Evolutionary conservation across 768 basidiomycete species (phyloP).

Genomic region (Kwoniella europaea): DNA sequence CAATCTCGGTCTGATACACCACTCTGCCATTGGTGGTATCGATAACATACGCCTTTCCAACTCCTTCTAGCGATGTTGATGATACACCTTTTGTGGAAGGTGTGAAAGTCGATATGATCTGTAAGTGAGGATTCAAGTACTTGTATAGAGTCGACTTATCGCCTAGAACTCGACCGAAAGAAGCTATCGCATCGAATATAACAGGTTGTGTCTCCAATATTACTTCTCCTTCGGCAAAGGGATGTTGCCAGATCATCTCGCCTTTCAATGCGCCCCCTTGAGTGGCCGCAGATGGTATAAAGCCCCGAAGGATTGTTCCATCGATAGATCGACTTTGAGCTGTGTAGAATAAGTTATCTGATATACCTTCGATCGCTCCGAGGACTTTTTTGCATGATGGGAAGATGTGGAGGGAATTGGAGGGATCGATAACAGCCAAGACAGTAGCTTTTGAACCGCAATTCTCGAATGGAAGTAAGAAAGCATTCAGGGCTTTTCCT

Average conservation of each 20-base stretch:
- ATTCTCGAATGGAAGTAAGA: constrained; percentile 51
- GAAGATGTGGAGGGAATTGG: constrained; percentile 51
- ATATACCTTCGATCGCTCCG: constrained; percentile 31
- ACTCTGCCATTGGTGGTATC: constrained; percentile 78
- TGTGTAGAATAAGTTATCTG: constrained; percentile 44
- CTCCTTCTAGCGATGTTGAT: constrained; percentile 19
- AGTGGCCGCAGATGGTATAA: constrained; percentile 15
- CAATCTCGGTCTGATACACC: constrained; percentile 70
- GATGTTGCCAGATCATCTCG: constrained; percentile 71
- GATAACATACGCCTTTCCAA: constrained; percentile 75
- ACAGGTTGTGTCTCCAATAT: constrained; percentile 65
- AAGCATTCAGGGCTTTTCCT: constrained; percentile 37
- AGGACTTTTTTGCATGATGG: constrained; percentile 55
- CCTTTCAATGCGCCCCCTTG: constrained; percentile 60
- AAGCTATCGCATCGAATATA: constrained; percentile 65
- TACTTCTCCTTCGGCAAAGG: constrained; percentile 65
- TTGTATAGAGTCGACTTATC: constrained; percentile 91
- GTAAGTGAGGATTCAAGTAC: constrained; percentile 83
- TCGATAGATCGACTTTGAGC: constrained; percentile 13
- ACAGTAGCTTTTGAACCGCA: constrained; percentile 47
- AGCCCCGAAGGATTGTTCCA: constrained; percentile 30
- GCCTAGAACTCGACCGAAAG: constrained; percentile 80
- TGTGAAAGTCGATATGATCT: constrained; percentile 68
- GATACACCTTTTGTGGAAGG: constrained; percentile 11
- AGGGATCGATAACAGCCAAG: constrained; percentile 46